Evolutionary conservation across 768 basidiomycete genomes (phyloP).

Genomic region (Sporobolomyces pararoseus): DNA sequence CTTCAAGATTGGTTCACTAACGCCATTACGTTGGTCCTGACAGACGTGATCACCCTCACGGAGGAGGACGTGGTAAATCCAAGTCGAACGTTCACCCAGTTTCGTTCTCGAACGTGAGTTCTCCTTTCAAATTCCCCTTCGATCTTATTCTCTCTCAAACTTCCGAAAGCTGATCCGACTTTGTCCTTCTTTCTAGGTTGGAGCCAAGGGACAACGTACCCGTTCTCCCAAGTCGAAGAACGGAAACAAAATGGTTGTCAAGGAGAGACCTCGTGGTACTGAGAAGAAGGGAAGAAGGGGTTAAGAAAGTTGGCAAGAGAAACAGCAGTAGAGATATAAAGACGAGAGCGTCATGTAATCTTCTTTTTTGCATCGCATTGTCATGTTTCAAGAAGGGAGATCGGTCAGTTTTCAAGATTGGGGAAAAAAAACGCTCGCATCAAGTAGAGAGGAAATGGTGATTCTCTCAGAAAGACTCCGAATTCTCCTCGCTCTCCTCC

Average conservation of each 20-base stretch:
- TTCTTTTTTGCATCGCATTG: too few species aligned
- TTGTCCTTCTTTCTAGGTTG: neutral
- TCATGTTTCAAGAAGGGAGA: too few species aligned
- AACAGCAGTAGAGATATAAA: too few species aligned
- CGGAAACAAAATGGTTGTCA: conserved; percentile 76
- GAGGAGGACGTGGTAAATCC: conserved; percentile 95
- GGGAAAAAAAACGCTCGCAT: too few species aligned
- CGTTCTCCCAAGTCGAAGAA: conserved; percentile 62
- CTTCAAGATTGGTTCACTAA: too few species aligned
- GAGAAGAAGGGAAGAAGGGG: conserved; percentile 20
- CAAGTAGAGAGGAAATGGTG: too few species aligned
- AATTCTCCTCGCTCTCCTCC: too few species aligned
- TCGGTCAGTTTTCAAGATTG: too few species aligned
- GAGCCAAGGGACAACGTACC: conserved; percentile 84
- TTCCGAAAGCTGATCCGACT: neutral
- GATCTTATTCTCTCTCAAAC: neutral
- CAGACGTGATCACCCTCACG: conserved; percentile 64
- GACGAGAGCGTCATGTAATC: too few species aligned
- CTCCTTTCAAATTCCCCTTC: too few species aligned
- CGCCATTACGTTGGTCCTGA: neutral
- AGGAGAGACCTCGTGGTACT: conserved; percentile 25
- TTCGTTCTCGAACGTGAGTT: conserved; percentile 1
- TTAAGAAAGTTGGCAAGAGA: neutral
- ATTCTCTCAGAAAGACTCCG: too few species aligned
- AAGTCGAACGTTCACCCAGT: conserved; percentile 81